Evolutionary conservation across 1,284 basidiomycete genomes (phyloP).

Genomic region (Pseudozyma hubeiensis): DNA sequence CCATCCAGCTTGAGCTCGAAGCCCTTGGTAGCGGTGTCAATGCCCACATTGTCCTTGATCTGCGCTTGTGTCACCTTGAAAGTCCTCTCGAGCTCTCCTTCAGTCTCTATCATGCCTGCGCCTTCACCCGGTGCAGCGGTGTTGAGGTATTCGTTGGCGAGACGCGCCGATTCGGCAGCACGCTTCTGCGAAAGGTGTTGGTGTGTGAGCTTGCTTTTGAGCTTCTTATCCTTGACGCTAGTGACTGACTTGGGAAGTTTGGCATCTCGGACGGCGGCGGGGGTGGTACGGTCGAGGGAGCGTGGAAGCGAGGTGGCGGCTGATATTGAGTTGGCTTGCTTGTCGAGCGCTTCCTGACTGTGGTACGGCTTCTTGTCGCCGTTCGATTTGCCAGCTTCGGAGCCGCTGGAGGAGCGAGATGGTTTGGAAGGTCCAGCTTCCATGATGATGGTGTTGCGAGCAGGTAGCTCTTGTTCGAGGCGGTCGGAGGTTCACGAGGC

Average conservation of each 20-base stretch:
- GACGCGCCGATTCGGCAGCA: constrained; percentile 58
- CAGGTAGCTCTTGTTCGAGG: constrained; percentile 2
- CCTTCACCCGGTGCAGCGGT: constrained; percentile 70
- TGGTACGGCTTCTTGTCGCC: constrained; percentile 38
- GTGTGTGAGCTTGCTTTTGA: constrained; percentile 61
- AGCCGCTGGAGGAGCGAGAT: constrained; percentile 15
- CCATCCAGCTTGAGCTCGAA: constrained; percentile 86
- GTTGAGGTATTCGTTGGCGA: constrained; percentile 66
- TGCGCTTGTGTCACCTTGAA: constrained; percentile 88
- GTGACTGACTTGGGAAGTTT: constrained; percentile 59
- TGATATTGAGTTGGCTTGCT: constrained; percentile 59
- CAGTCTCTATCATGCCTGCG: constrained; percentile 78
- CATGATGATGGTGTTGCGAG: constrained; percentile 17
- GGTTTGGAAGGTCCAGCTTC: constrained; percentile 46
- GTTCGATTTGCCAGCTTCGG: constrained; percentile 8
- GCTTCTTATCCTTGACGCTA: constrained; percentile 64
- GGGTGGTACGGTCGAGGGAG: constrained; percentile 57
- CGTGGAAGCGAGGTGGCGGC: constrained; percentile 58
- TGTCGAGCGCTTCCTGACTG: constrained; percentile 53
- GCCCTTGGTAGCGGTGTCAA: constrained; percentile 79
- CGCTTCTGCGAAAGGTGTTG: constrained; percentile 59
- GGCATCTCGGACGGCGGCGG: constrained; percentile 46
- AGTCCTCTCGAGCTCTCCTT: constrained; percentile 84
- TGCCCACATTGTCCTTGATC: constrained; percentile 78
- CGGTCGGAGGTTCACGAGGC: too few species aligned